Evolutionary conservation across 2,329 filamentous ascomycete species (phyloP), one percentile per base, ranked within the genome.

Genomic region (Aspergillus carbonarius): DNA sequence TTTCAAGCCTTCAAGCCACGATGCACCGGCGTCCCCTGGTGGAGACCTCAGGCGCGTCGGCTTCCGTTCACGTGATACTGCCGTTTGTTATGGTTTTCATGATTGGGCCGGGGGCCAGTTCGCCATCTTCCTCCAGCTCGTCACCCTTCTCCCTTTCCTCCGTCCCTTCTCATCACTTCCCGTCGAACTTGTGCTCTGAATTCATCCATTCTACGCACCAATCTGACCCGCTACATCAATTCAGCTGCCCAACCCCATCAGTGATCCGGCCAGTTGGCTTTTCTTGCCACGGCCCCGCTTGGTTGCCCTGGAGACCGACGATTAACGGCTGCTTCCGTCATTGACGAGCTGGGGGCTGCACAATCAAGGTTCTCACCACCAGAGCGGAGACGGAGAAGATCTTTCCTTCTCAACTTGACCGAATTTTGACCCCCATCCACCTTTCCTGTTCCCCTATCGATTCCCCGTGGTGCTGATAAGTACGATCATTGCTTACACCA

Each of bases 261-360:
- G 18, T 17, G 30, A 32, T 32, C 30, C 18, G 37, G 51, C 51
- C 51, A 54, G 51, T 54, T 54, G 51, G 25, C 51, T 44, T 53
- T 9, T 42, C 39, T 54, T 40, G 25, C 27, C 18, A 40, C 51
- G 47, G 64, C 62, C 63, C 69, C 66, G 60, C 64, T 51, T 55
- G 68, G 74, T 76, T 76, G 73, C 74, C 73, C 66, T 70, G 73
- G 71, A 72, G 76, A 76, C 74, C 63, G 63, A 34, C 57, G 51
- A 44, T 54, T 54, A 64, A 57, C 61, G 42, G 27, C 37, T 40
- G 44, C 58, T 48, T 53, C 32, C 51, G 58, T 50, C 48, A 62
- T 60, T 57, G 60, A 62, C 54, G 57, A 62, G 51, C 57, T 44
- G 53, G 27, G 54, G 56, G 32, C 27, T 60, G 40, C 54, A 47